phyloP scores from a whole-genome alignment of 192 early-diverging fungal species.

The Linnemannia hyalina region DNA sequence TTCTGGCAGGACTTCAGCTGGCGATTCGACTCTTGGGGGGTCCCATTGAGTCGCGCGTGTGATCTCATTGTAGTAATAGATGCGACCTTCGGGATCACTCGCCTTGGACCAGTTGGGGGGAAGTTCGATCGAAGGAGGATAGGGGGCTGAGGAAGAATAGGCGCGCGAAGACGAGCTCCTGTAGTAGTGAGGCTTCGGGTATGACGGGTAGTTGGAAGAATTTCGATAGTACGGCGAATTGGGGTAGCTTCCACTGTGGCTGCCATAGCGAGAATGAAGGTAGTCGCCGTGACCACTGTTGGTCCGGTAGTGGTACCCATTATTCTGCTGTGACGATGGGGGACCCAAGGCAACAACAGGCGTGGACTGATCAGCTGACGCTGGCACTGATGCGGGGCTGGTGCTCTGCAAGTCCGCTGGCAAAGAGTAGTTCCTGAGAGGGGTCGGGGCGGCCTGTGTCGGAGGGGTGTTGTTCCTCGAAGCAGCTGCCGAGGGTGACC shows the following conservation, averaged over 20 bases:
- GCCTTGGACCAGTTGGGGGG: constrained; percentile 66
- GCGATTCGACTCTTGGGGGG: constrained; percentile 54
- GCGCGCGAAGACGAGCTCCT: constrained; percentile 14
- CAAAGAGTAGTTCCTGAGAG: constrained; percentile 8
- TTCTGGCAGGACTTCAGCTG: constrained; percentile 1
- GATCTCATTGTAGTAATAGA: constrained; percentile 68
- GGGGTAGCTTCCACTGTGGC: constrained; percentile 28
- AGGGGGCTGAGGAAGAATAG: constrained; percentile 11
- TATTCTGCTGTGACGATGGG: not conserved
- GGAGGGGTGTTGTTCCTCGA: not conserved
- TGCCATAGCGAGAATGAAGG: constrained; percentile 26
- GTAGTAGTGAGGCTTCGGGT: constrained; percentile 37
- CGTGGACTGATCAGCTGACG: constrained; percentile 7
- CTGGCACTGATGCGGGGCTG: not conserved
- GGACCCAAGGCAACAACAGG: not conserved
- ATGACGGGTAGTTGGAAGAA: constrained; percentile 29
- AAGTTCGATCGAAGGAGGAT: constrained; percentile 39
- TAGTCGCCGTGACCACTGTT: constrained; percentile 27
- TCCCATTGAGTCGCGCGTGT: constrained; percentile 69
- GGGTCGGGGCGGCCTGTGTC: constrained; percentile 8
- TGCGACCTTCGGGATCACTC: constrained; percentile 56
- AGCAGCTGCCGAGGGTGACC: not conserved
- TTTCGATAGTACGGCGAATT: constrained; percentile 36
- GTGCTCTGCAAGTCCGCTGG: constrained; percentile 1
- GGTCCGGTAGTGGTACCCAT: constrained; percentile 18